phyloP scores from a whole-genome alignment of 1,284 basidiomycete species.

The Ceratobasidium sp. region DNA sequence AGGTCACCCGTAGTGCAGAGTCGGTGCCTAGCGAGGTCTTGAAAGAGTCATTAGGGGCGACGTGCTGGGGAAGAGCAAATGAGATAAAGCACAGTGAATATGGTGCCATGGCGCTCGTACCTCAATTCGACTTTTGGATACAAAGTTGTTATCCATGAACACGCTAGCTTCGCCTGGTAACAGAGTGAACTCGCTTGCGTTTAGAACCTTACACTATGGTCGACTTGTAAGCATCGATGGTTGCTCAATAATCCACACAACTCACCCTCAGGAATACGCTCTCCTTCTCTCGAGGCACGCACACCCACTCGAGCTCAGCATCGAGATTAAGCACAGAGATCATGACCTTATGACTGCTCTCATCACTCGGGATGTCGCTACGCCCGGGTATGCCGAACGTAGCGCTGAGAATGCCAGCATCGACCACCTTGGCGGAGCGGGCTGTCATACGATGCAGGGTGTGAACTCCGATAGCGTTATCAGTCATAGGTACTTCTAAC shows the following conservation, averaged over 20 bases:
- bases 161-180: slow-evolving; percentile 51
- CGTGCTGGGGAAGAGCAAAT: too few species aligned
- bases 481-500: too few species aligned
- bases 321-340: slow-evolving; percentile 40
- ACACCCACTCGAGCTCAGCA: slow-evolving; percentile 37
- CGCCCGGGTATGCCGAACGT: slow-evolving; percentile 46
- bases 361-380: slow-evolving; percentile 47
- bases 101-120: too few species aligned
- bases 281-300: slow-evolving; percentile 41
- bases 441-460: slow-evolving; percentile 1
- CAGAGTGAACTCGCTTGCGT: slow-evolving; percentile 49
- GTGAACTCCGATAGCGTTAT: background rate
- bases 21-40: slow-evolving; percentile 48
- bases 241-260: too few species aligned
- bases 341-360: slow-evolving; percentile 45
- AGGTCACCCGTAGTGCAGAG: slow-evolving; percentile 49
- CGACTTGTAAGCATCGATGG: too few species aligned
- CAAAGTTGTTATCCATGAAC: slow-evolving; percentile 53
- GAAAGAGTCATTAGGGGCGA: slow-evolving; percentile 47
- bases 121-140: slow-evolving; percentile 50
- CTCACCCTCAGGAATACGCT: slow-evolving; percentile 43
- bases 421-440: slow-evolving; percentile 28
- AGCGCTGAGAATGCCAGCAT: slow-evolving; percentile 47
- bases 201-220: slow-evolving; percentile 51
- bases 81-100: too few species aligned